Evolutionary conservation across 768 basidiomycete genomes (phyloP), one percentile per base, ranked within the genome.

Genomic region (Termitomyces sp.): DNA sequence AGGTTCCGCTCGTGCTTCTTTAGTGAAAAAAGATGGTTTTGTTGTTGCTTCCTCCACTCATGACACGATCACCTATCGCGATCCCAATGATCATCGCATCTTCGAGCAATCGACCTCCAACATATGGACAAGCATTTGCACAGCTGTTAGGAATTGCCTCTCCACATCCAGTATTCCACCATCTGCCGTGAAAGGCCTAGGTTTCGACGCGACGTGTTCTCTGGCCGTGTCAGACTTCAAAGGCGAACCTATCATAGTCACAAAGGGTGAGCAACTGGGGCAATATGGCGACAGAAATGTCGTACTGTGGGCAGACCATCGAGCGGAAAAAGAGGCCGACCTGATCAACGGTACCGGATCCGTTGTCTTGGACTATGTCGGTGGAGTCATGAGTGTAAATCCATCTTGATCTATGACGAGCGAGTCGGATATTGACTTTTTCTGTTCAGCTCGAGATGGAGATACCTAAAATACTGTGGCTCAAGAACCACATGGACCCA

Each of bases 191-290:
- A 92, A 89, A 66, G 97, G 97, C 0, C 66, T 98, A 45, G 93
- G 95, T 14, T 95, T 96, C 71, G 95, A 98, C 71, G 96, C 95
- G 47, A 99, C 97, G 0, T 99, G 97, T 73, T 97, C 95, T 0
- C 79, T 98, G 42, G 94, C 95, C 0, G 95, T 98, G 22, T 79
- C 87, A 0, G 86, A 92, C 68, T 73, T 82, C 49, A 69, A 86
- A 16, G 94, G 94, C 6, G 74, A 82, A 39, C 90, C 95, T 0
- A 76, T 97, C 22, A 74, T 77, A 7, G 86, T 99, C 37, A 91
- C 89, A 3, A 84, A 81, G 46, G 91, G 88, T 0, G 74, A 81
- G 2, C 70, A 77, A 22, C 72, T 91, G 1, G 93, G 91, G 3
- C 69, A 76, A 52, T 73, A 68, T 20, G 91, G 89, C 18, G 88